Percentiles rank a stretch among this genome's conserved stretches.
These are phyloP conservation scores for Sphagnum contortum DNA, from an alignment of 225 moss, liverwort and hornwort species.

Conservation along the genomic window DNA sequence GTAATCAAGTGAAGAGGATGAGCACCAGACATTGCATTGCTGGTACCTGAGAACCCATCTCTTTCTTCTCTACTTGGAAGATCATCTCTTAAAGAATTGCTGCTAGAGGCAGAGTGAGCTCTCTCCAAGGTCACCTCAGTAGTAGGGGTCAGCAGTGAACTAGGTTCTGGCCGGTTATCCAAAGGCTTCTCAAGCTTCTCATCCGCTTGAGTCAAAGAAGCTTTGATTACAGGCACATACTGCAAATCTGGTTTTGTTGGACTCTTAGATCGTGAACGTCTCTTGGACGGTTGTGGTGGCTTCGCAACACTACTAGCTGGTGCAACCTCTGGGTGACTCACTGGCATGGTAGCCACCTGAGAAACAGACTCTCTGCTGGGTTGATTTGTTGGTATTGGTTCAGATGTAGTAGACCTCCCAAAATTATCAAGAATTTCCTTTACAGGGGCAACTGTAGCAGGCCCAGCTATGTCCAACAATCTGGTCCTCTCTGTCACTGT, in stretches of 20 bases:
- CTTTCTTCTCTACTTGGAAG: conserved; percentile 58
- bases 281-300: conserved; percentile 52
- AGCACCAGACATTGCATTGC: conserved; percentile 24
- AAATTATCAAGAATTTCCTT: conserved; percentile 7
- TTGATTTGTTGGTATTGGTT: no score
- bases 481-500: conserved; percentile 34
- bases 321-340: conserved; percentile 8
- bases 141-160: no score
- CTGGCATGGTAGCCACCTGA: conserved; percentile 7
- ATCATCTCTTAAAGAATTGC: conserved; percentile 32
- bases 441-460: conserved; percentile 25
- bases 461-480: conserved; percentile 23
- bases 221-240: not conserved
- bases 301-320: conserved; percentile 23
- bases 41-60: conserved; percentile 37
- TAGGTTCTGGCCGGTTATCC: conserved; percentile 8
- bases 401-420: no score
- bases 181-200: conserved; percentile 22
- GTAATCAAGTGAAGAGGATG: conserved; percentile 67
- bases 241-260: conserved; percentile 67
- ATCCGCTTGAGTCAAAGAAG: conserved; percentile 11
- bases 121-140: no score
- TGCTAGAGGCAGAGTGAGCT: conserved; percentile 16
- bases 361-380: no score
- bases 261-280: conserved; percentile 55